Evolutionary conservation across 768 basidiomycete genomes (phyloP).

Genomic region (Artomyces pyxidatus): DNA sequence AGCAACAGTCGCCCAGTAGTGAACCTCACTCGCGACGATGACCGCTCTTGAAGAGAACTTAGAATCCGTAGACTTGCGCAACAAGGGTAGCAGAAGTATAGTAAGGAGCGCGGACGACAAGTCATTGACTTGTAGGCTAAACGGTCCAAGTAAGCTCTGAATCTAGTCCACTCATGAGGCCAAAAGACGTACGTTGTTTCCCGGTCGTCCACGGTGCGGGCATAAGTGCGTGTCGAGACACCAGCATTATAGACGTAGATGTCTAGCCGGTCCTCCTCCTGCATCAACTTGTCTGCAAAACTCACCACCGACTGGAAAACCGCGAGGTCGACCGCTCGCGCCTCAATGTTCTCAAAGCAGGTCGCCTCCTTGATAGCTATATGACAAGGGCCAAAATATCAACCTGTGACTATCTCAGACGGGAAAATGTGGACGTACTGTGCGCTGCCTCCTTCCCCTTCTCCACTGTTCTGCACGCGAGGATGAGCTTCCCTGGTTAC

Average conservation of each 20-base stretch:
- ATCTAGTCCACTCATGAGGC: too few relatives aligned
- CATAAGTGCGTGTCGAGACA: constrained; percentile 16
- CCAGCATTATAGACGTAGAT: constrained; percentile 21
- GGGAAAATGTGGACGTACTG: background rate
- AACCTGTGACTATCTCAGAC: background rate
- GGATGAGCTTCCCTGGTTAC: constrained; percentile 11
- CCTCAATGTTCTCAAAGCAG: constrained; percentile 10
- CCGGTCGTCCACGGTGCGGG: constrained; percentile 22
- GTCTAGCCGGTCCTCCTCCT: constrained; percentile 18
- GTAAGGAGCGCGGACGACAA: constrained; percentile 33
- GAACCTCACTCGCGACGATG: constrained; percentile 36
- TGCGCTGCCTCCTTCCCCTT: constrained; percentile 8
- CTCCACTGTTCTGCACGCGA: constrained; percentile 8
- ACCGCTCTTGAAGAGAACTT: constrained; percentile 25
- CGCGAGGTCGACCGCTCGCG: constrained; percentile 20
- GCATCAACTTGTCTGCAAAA: constrained; percentile 16
- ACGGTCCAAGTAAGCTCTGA: background rate
- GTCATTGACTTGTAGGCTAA: constrained; percentile 40
- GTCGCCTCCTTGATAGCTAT: constrained; percentile 17
- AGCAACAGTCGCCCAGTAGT: constrained; percentile 12
- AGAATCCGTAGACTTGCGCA: constrained; percentile 25
- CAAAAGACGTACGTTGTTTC: constrained; percentile 18
- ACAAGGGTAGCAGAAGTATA: constrained; percentile 34
- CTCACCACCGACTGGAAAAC: constrained; percentile 16
- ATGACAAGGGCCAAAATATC: constrained; percentile 4